Percentiles rank a stretch among this genome's conserved stretches.
phyloP scores from a whole-genome alignment of 2,329 filamentous ascomycete species.

The Talaromyces sp. region DNA sequence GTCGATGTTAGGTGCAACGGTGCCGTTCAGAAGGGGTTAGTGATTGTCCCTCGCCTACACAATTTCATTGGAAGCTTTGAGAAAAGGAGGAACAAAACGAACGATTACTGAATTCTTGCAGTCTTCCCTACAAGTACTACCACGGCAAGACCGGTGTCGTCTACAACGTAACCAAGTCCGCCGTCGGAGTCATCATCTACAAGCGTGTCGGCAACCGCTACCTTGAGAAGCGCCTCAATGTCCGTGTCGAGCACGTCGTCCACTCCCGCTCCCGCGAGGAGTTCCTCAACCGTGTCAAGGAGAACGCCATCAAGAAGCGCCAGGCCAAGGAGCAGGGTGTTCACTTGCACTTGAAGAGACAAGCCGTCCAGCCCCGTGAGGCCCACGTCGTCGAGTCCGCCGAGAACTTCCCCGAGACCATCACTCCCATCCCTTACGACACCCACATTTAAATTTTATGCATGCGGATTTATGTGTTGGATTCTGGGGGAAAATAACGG shows the following conservation, averaged over 20 bases:
- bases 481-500: conserved; percentile 32
- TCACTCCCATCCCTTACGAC: conserved; percentile 92
- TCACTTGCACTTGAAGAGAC: conserved; percentile 89
- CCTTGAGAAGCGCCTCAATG: conserved; percentile 99
- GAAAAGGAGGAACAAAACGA: neutral
- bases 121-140: conserved; percentile 99
- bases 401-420: conserved; percentile 85
- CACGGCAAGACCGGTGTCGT: conserved; percentile 98
- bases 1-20: conserved; percentile 99
- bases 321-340: conserved; percentile 87
- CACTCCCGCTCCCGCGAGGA: conserved; percentile 94
- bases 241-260: conserved; percentile 95
- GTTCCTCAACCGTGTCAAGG: conserved; percentile 95
- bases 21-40: conserved; percentile 96
- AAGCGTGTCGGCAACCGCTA: conserved; percentile 99
- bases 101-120: conserved; percentile 36
- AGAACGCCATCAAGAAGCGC: conserved; percentile 87
- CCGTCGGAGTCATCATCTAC: conserved; percentile 98
- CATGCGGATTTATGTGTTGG: conserved; percentile 28
- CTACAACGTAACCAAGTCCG: conserved; percentile 98
- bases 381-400: conserved; percentile 74
- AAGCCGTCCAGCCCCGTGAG: conserved; percentile 73
- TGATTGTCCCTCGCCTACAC: conserved; percentile 27
- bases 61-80: neutral
- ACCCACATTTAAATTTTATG: conserved; percentile 77